Evolutionary conservation across 805 yeast species (phyloP).

Genomic region (Lipomyces sp.): DNA sequence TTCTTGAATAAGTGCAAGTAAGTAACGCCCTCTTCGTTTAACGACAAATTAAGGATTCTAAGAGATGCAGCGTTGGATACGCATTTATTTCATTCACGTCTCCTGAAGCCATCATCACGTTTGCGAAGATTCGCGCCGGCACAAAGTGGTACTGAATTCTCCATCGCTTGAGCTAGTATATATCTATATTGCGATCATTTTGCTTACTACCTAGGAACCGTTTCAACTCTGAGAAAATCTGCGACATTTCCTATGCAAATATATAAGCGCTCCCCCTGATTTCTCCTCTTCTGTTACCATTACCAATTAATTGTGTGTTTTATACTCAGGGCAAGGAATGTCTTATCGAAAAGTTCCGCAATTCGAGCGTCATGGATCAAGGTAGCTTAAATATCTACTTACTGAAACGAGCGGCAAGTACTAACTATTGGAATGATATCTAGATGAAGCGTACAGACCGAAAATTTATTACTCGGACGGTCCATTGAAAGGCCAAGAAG

Average conservation of each 20-base stretch:
- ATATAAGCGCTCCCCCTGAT: slow-evolving; percentile 35
- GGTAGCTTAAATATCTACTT: slow-evolving; percentile 3
- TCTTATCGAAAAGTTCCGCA: slow-evolving; percentile 48
- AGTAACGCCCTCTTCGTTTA: slow-evolving; percentile 5
- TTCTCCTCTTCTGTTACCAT: not conserved
- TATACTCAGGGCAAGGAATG: slow-evolving; percentile 45
- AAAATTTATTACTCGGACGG: slow-evolving; percentile 48
- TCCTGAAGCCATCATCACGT: slow-evolving; percentile 45
- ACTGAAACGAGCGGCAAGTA: not conserved
- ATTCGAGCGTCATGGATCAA: slow-evolving; percentile 50
- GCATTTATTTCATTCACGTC: slow-evolving; percentile 51
- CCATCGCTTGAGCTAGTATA: no score
- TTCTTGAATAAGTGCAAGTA: slow-evolving; percentile 50
- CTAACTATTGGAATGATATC: slow-evolving; percentile 11
- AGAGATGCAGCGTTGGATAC: slow-evolving; percentile 45
- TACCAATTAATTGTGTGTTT: not conserved
- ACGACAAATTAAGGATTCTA: not conserved
- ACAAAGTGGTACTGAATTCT: slow-evolving; percentile 41
- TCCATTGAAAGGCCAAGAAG: slow-evolving; percentile 43
- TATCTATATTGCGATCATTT: no score
- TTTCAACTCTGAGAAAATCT: slow-evolving; percentile 49
- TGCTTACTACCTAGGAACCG: no score
- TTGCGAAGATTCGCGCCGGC: slow-evolving; percentile 48
- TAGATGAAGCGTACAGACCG: slow-evolving; percentile 48
- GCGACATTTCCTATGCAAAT: slow-evolving; percentile 52